phyloP scores from a whole-genome alignment of 371 early-diverging fungal genomes.

The Mortierella sp. region DNA sequence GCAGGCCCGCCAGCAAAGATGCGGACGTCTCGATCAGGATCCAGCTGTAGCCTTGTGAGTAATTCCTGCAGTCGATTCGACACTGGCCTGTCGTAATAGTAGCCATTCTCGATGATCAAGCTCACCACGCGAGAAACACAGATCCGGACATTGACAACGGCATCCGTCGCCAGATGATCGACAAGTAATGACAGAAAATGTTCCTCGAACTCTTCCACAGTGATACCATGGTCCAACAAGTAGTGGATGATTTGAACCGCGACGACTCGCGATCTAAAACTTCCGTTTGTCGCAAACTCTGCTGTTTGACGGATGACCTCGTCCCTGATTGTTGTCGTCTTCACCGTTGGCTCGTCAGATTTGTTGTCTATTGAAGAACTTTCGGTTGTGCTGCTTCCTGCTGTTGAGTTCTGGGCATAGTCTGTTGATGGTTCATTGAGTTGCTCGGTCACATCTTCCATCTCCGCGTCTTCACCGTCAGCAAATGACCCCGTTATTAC shows the following conservation, averaged over 20 bases:
- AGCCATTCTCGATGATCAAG: constrained; percentile 35
- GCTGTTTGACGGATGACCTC: constrained; percentile 27
- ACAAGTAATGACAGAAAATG: constrained; percentile 19
- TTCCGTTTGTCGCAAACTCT: constrained; percentile 23
- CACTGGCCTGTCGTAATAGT: constrained; percentile 17
- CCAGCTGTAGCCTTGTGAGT: constrained; percentile 16
- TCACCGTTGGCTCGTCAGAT: neutral
- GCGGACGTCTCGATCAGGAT: constrained; percentile 23
- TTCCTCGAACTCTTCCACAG: constrained; percentile 26
- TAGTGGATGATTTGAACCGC: constrained; percentile 43
- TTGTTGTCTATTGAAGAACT: neutral
- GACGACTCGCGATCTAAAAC: constrained; percentile 36
- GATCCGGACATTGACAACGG: constrained; percentile 38
- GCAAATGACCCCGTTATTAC: constrained; percentile 12
- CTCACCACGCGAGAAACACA: constrained; percentile 31
- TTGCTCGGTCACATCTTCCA: constrained; percentile 18
- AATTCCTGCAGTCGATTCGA: constrained; percentile 19
- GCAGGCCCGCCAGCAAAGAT: constrained; percentile 23
- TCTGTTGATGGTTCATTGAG: constrained; percentile 4
- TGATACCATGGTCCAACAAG: constrained; percentile 25
- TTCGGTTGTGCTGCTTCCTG: neutral
- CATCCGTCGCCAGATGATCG: constrained; percentile 18
- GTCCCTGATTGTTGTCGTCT: constrained; percentile 20
- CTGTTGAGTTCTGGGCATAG: neutral
- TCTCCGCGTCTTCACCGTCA: constrained; percentile 16